Evolutionary conservation across 768 basidiomycete species (phyloP).

Genomic region (Boletus edulis): DNA sequence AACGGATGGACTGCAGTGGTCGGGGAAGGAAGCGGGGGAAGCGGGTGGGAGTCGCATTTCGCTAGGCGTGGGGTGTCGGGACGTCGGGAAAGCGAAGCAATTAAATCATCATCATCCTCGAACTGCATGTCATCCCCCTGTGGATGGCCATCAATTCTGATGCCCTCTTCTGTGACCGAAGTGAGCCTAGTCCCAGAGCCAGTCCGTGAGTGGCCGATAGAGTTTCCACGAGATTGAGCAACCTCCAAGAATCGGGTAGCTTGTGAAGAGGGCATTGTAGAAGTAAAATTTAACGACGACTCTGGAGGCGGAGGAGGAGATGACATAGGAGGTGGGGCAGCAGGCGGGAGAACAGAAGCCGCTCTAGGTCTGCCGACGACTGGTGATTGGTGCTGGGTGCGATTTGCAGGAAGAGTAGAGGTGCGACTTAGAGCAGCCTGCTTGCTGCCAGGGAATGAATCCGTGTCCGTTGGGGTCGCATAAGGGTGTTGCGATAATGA

Average conservation of each 20-base stretch:
- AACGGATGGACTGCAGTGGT: slow-evolving; percentile 30
- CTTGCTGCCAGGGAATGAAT: slow-evolving; percentile 29
- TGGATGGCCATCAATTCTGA: slow-evolving; percentile 35
- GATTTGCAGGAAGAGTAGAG: slow-evolving; percentile 34
- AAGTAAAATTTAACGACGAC: slow-evolving; percentile 22
- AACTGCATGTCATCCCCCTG: slow-evolving; percentile 25
- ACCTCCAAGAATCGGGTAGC: slow-evolving; percentile 35
- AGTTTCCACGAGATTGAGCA: slow-evolving; percentile 45
- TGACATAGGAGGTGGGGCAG: slow-evolving; percentile 60
- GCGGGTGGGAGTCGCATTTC: slow-evolving; percentile 58
- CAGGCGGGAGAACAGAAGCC: slow-evolving; percentile 60
- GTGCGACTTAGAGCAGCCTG: slow-evolving; percentile 31
- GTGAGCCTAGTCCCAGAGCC: slow-evolving; percentile 57
- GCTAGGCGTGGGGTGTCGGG: slow-evolving; percentile 42
- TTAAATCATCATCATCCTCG: slow-evolving; percentile 35
- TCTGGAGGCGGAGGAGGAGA: slow-evolving; percentile 56
- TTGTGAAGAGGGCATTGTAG: slow-evolving; percentile 32
- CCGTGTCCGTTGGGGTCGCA: slow-evolving; percentile 40
- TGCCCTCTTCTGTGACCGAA: slow-evolving; percentile 60
- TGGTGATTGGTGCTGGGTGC: slow-evolving; percentile 24
- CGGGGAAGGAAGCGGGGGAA: slow-evolving; percentile 64
- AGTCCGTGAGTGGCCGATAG: slow-evolving; percentile 51
- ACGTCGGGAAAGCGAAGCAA: slow-evolving; percentile 28
- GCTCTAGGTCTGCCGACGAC: slow-evolving; percentile 46
- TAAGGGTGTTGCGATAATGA: slow-evolving; percentile 47